Evolutionary conservation across 345 rosid genomes (phyloP), one percentile per base, ranked within the genome.

Genomic region (Hypericum perforatum): DNA sequence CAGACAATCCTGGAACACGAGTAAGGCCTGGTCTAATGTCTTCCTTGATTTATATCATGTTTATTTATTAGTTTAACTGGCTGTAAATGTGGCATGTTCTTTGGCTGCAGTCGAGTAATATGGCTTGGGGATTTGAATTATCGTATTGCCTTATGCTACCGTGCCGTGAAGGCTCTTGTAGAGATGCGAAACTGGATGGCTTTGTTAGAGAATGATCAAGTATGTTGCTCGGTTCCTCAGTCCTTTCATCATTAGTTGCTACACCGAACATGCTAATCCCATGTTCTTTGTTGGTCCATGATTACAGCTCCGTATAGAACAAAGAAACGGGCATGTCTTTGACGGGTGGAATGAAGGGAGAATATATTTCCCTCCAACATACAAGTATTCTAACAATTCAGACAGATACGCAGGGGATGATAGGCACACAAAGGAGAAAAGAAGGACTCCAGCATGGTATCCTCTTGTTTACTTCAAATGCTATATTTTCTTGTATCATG

Each of bases 81-180:
- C 0, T 45, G 42, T 5, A 8, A 48, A 46, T 46, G 40, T 53
- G 37, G 32, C 58, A 2, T 40, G 11, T 44, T 42, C 11, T 68
- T 13, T 60, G 58, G 46, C 38, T 72, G 63, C 71, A 94, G 99
- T 70, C 86, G 86, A 52, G 70, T 94, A 36, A 84, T 94, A 49
- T 94, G 99, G 99, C 84, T 94, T 39, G 99, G 99, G 55, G 99
- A 94, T 74, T 70, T 94, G 72, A 94, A 94, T 70, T 89, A 94
- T 68, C 76, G 99, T 42, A 89, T 94, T 56, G 91, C 99, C 39
- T 67, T 94, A 41, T 78, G 94, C 37, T 84, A 85, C 73, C 91
- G 87, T 39, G 77, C 69, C 41, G 94, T 89, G 37, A 94, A 79
- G 68, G 89, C 97, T 41, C 91, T 94, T 8, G 97, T 94, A n/a